phyloP scores from a whole-genome alignment of 352 stramenopile genomes.

The Phytophthora multivora region DNA sequence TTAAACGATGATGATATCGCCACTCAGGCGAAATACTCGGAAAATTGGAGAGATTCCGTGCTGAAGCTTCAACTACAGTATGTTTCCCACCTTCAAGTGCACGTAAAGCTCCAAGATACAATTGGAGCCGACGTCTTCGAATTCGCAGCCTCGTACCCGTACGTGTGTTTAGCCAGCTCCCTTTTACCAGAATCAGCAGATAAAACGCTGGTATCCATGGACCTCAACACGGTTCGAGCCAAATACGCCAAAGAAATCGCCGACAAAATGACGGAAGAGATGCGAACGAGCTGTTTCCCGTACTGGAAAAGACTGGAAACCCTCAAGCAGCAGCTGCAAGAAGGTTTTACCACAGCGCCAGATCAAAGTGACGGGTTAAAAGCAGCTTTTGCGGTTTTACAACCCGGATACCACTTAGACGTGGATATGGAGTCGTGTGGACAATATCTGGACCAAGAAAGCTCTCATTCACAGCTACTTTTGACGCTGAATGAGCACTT shows the following conservation, averaged over 20 bases:
- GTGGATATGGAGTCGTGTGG: conserved; percentile 18
- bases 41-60: conserved; percentile 16
- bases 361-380: conserved; percentile 12
- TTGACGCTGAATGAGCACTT: conserved; percentile 24
- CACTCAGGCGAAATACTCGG: conserved; percentile 6
- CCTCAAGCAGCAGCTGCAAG: conserved; percentile 41
- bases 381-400: conserved; percentile 5
- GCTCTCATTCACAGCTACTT: conserved; percentile 7
- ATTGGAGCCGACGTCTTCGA: conserved; percentile 50
- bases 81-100: conserved; percentile 25
- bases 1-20: background rate
- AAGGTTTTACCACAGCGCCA: conserved; percentile 21
- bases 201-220: conserved; percentile 16
- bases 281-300: conserved; percentile 42
- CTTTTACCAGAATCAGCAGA: conserved; percentile 5
- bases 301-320: conserved; percentile 49
- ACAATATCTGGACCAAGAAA: conserved; percentile 13
- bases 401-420: background rate
- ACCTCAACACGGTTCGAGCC: conserved; percentile 35
- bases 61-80: conserved; percentile 38
- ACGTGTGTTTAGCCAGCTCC: conserved; percentile 32
- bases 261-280: conserved; percentile 53
- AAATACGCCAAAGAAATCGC: conserved; percentile 57
- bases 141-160: conserved; percentile 53
- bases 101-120: conserved; percentile 43